Evolutionary conservation across 805 yeast genomes (phyloP).

Genomic region (Ogataea saltuana): DNA sequence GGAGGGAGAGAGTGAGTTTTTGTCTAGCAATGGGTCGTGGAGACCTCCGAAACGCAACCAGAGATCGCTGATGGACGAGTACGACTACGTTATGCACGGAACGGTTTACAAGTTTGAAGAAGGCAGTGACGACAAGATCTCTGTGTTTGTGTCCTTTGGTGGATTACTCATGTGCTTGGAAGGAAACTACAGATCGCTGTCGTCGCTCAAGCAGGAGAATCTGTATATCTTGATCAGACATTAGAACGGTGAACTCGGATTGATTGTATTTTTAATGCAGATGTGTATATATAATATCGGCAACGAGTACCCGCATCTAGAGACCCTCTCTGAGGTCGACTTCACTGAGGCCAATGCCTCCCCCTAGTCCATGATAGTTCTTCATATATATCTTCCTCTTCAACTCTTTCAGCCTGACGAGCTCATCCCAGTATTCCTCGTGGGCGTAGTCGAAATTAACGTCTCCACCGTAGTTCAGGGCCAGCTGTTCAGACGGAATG

Average conservation of each 20-base stretch:
- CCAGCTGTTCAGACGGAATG: slow-evolving; percentile 80
- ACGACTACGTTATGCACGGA: slow-evolving; percentile 98
- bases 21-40: slow-evolving; percentile 63
- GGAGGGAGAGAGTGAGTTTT: slow-evolving; percentile 45
- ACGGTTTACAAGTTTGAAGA: slow-evolving; percentile 97
- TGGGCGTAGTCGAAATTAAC: slow-evolving; percentile 85
- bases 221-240: slow-evolving; percentile 86
- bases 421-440: slow-evolving; percentile 74
- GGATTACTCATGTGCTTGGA: slow-evolving; percentile 92
- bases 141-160: slow-evolving; percentile 94
- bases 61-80: slow-evolving; percentile 89
- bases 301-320: slow-evolving; percentile 5
- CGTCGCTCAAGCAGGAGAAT: slow-evolving; percentile 89
- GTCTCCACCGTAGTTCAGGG: slow-evolving; percentile 79
- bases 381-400: slow-evolving; percentile 60
- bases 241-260: slow-evolving; percentile 11
- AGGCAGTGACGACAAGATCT: slow-evolving; percentile 62
- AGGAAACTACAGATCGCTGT: slow-evolving; percentile 89
- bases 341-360: slow-evolving; percentile 77
- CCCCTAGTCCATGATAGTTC: slow-evolving; percentile 73
- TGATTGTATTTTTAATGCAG: slow-evolving; percentile 9
- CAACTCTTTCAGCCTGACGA: slow-evolving; percentile 57
- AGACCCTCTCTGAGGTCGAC: slow-evolving; percentile 62
- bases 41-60: slow-evolving; percentile 84
- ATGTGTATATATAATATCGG: slow-evolving; percentile 6